phyloP scores from a whole-genome alignment of 768 basidiomycete species.

The Tylopilus subfusipes region DNA sequence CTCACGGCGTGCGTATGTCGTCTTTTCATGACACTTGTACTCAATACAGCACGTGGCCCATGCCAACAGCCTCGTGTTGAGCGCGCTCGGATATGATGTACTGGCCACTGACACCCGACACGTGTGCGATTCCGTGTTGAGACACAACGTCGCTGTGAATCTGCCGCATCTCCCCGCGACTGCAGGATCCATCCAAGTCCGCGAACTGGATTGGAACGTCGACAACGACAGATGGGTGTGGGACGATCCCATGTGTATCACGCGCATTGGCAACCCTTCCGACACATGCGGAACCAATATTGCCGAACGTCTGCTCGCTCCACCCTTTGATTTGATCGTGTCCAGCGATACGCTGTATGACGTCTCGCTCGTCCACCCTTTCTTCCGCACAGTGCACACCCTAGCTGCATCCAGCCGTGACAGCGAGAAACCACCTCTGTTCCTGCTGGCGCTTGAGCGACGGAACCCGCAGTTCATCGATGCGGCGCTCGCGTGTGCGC shows the following conservation, averaged over 20 bases:
- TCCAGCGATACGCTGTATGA: conserved; percentile 83
- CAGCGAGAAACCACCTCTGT: conserved; percentile 3
- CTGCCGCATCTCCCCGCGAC: conserved; percentile 22
- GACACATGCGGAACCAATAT: conserved; percentile 13
- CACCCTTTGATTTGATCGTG: conserved; percentile 73
- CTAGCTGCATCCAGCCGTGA: conserved; percentile 35
- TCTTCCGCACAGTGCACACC: conserved; percentile 62
- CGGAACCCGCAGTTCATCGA: conserved; percentile 70
- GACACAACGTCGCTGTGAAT: conserved; percentile 58
- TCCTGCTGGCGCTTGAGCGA: conserved; percentile 64
- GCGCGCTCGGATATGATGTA: conserved; percentile 70
- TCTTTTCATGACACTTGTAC: background rate
- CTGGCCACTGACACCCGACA: conserved; percentile 70
- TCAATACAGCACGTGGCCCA: background rate
- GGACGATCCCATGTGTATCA: conserved; percentile 36
- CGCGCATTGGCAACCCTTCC: conserved; percentile 29
- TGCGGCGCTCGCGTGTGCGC: conserved; percentile 53
- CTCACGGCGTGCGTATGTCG: conserved; percentile 61
- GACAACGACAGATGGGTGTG: conserved; percentile 54
- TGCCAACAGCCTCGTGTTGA: conserved; percentile 52
- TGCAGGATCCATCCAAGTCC: conserved; percentile 52
- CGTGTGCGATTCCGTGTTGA: conserved; percentile 62
- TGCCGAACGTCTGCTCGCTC: conserved; percentile 36
- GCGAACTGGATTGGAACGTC: conserved; percentile 70
- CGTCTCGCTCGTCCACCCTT: conserved; percentile 56